These are phyloP conservation scores for Irpex lacteus DNA, from an alignment of 1,284 basidiomycete genomes.

Conservation along the genomic window DNA sequence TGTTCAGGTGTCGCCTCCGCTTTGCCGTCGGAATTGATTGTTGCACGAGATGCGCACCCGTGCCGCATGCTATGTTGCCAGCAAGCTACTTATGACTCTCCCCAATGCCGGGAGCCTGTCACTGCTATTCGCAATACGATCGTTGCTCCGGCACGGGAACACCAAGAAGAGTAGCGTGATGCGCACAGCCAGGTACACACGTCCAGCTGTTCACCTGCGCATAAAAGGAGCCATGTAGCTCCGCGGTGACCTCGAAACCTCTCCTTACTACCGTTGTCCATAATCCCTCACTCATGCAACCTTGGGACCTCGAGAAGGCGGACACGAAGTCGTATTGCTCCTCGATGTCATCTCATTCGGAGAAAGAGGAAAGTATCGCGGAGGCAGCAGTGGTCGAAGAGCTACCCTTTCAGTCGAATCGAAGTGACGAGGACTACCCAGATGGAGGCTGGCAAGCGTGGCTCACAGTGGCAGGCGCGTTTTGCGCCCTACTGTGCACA, in stretches of 20 bases:
- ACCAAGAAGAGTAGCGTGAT: neutral
- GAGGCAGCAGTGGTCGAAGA: neutral
- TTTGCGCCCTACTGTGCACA: constrained; percentile 35
- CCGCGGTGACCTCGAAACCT: neutral
- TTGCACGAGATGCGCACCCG: neutral
- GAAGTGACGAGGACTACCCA: constrained; percentile 13
- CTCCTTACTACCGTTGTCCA: neutral
- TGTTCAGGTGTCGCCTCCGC: neutral
- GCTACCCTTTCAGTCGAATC: neutral
- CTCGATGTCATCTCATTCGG: neutral
- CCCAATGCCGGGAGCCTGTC: neutral
- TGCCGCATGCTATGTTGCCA: neutral
- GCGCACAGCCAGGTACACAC: neutral
- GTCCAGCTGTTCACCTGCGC: neutral
- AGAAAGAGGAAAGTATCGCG: neutral
- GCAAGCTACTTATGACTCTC: too few species aligned
- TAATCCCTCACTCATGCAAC: neutral
- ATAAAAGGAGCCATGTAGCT: neutral
- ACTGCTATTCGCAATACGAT: neutral
- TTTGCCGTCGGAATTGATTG: neutral
- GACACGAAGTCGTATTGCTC: neutral
- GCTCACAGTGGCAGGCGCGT: constrained; percentile 34
- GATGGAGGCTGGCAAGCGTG: constrained; percentile 34
- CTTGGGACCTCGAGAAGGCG: neutral
- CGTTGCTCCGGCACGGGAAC: neutral